A percentile compares a stretch with the other conserved stretches of the same genome.
These are phyloP conservation scores for Clausena lansium DNA, from an alignment of 345 rosid species.

Conservation along the genomic window DNA sequence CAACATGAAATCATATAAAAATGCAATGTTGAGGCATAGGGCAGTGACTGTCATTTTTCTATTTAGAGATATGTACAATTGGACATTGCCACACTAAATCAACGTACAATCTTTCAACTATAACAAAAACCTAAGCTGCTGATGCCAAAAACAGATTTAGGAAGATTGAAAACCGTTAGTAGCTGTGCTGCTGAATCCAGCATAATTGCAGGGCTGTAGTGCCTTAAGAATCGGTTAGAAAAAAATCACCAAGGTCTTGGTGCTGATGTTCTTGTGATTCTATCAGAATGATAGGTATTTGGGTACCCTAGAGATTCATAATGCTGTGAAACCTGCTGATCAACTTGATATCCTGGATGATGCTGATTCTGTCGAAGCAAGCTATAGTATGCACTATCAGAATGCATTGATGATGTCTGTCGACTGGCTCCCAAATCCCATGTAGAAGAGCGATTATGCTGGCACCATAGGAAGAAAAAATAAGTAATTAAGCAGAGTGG, in stretches of 20 bases:
- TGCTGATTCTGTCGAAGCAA: slow-evolving; percentile 26
- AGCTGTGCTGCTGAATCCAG: slow-evolving; percentile 24
- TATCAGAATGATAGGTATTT: slow-evolving; percentile 18
- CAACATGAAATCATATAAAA: slow-evolving; percentile 8
- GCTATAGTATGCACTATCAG: slow-evolving; percentile 15
- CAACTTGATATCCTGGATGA: slow-evolving; percentile 24
- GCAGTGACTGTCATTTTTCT: slow-evolving; percentile 3
- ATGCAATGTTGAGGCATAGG: slow-evolving; percentile 20
- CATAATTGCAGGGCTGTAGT: slow-evolving; percentile 14
- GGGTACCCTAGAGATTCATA: slow-evolving; percentile 24
- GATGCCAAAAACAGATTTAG: not conserved
- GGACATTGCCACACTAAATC: slow-evolving; percentile 21
- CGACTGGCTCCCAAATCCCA: slow-evolving; percentile 30
- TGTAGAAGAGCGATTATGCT: slow-evolving; percentile 25
- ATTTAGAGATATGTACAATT: slow-evolving; percentile 28
- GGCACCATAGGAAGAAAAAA: slow-evolving; percentile 2
- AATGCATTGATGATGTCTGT: slow-evolving; percentile 18
- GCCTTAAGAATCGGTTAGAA: slow-evolving; percentile 17
- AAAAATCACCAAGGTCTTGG: slow-evolving; percentile 18
- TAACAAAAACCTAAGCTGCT: slow-evolving; percentile 20
- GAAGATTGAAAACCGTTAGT: slow-evolving; percentile 12
- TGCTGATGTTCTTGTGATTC: slow-evolving; percentile 21
- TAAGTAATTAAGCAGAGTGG: not conserved
- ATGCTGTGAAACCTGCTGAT: slow-evolving; percentile 26
- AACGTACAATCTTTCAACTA: not conserved